These are phyloP conservation scores for Kazachstania sp. DNA, from an alignment of 1,139 yeast genomes.

Conservation along the genomic window DNA sequence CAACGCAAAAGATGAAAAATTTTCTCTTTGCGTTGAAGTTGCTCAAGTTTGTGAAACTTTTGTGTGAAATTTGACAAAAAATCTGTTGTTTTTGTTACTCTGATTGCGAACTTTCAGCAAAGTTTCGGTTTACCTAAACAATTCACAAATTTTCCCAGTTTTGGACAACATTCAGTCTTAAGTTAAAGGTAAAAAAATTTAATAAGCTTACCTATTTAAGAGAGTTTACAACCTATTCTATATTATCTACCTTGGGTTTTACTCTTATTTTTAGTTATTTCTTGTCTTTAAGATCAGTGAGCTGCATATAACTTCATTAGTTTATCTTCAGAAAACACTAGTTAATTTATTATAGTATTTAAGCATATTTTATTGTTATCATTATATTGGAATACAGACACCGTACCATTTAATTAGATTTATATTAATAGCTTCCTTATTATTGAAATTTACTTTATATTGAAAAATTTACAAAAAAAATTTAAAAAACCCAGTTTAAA, in stretches of 20 bases:
- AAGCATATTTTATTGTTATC: slow-evolving; percentile 3
- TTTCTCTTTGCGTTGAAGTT: neutral
- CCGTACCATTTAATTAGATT: neutral
- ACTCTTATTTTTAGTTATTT: neutral
- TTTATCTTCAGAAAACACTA: slow-evolving; percentile 5
- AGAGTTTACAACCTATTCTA: too few species aligned
- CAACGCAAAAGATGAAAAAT: neutral
- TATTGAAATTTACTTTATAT: slow-evolving; percentile 1
- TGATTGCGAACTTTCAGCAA: neutral
- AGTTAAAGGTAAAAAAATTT: too few species aligned
- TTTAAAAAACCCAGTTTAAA: slow-evolving; percentile 9
- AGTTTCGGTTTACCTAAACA: neutral
- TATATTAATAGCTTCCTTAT: slow-evolving; percentile 4
- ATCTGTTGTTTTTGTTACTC: too few species aligned
- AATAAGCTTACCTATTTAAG: too few species aligned
- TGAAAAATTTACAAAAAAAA: slow-evolving; percentile 11
- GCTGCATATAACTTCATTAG: slow-evolving; percentile 8
- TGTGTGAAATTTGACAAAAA: too few species aligned
- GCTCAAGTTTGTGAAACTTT: neutral
- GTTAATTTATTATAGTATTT: slow-evolving; percentile 4
- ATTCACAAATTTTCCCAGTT: neutral
- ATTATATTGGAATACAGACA: neutral
- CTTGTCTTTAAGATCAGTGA: slow-evolving; percentile 3
- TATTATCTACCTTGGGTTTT: neutral
- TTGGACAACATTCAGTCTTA: too few species aligned